Evolutionary conservation across 495 filamentous ascomycete species (phyloP).

Genomic region (Clavariopsis aquatica): DNA sequence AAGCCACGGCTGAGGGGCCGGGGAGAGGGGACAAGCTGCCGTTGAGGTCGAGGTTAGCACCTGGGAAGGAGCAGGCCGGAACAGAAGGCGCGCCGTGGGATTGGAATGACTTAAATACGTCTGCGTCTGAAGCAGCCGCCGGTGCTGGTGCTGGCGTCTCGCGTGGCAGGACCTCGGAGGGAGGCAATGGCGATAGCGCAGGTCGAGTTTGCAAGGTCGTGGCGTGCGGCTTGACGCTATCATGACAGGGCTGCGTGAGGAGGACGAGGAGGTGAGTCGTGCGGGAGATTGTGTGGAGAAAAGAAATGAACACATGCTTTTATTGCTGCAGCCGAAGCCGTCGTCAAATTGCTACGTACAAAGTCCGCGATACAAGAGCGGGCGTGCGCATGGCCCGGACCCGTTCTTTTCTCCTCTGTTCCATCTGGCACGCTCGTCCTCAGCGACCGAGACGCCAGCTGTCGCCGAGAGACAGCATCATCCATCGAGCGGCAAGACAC

Average conservation of each 20-base stretch:
- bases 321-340: not conserved
- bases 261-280: not conserved
- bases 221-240: not conserved
- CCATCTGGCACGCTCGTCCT: not conserved
- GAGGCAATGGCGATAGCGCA: not conserved
- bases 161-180: not conserved
- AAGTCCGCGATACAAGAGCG: not conserved
- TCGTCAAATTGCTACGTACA: not conserved
- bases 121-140: not conserved
- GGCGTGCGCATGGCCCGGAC: not conserved
- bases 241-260: not conserved
- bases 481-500: conserved; percentile 14
- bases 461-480: conserved; percentile 4
- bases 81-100: not conserved
- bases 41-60: not conserved
- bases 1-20: not conserved
- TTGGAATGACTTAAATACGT: not conserved
- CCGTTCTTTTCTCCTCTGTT: not conserved
- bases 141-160: not conserved
- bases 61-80: not conserved
- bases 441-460: conserved; percentile 1
- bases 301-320: not conserved
- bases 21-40: not conserved
- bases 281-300: conserved; percentile 5
- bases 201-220: not conserved